Evolutionary conservation across 768 basidiomycete species (phyloP).

Genomic region (Boletus fagicola): DNA sequence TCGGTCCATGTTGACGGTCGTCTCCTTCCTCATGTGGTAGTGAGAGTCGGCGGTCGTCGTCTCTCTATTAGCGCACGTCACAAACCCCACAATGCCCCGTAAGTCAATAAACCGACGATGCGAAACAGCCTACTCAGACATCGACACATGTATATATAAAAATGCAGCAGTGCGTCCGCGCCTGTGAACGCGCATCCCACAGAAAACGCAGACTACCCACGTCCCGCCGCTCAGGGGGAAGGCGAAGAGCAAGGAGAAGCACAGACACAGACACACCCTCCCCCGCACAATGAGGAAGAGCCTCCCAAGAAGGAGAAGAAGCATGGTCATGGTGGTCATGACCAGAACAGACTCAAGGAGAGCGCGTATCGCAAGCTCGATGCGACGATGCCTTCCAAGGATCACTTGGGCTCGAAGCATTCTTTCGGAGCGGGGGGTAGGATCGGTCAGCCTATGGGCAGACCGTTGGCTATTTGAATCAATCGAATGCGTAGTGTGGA

Average conservation of each 20-base stretch:
- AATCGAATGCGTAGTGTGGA: not conserved
- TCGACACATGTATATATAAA: too few species aligned
- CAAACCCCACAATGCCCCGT: slow-evolving; percentile 37
- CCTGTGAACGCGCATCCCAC: slow-evolving; percentile 14
- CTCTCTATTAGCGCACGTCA: slow-evolving; percentile 44
- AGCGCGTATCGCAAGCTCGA: slow-evolving; percentile 46
- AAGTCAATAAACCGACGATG: not conserved
- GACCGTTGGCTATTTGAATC: slow-evolving; percentile 34
- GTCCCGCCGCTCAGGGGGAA: slow-evolving; percentile 45
- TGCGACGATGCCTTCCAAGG: slow-evolving; percentile 48
- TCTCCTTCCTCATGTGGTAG: slow-evolving; percentile 8
- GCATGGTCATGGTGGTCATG: slow-evolving; percentile 35
- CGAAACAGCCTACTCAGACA: not conserved
- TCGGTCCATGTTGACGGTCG: not conserved
- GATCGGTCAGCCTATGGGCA: slow-evolving; percentile 60
- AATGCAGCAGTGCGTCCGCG: not conserved
- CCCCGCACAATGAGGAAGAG: slow-evolving; percentile 46
- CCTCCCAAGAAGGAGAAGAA: slow-evolving; percentile 50
- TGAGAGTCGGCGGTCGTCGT: slow-evolving; percentile 51
- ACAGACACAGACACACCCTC: slow-evolving; percentile 20
- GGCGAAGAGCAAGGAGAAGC: slow-evolving; percentile 27
- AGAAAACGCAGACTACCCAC: slow-evolving; percentile 47
- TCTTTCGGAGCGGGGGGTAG: slow-evolving; percentile 46
- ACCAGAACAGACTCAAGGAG: slow-evolving; percentile 48
- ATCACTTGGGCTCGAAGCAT: slow-evolving; percentile 33